A percentile compares a stretch with the other conserved stretches of the same genome.
Conservation (phyloP, 176 grass and related monocot species). For the Hordeum marinum region DNA sequence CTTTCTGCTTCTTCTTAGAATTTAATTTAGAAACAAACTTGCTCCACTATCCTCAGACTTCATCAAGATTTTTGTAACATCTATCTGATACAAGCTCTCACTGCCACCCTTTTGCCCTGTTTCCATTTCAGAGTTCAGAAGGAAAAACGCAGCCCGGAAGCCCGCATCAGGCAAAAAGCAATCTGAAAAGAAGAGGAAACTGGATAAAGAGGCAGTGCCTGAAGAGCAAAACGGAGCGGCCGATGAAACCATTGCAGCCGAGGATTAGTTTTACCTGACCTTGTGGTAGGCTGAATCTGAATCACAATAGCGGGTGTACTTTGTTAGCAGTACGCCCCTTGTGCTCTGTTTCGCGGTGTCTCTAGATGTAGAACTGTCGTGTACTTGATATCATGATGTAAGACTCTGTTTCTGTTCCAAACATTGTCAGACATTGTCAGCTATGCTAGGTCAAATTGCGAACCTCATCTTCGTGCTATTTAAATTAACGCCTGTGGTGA, state of each 20-base stretch:
- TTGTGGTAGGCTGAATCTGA: neutral
- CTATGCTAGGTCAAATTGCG: neutral
- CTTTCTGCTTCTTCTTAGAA: neutral
- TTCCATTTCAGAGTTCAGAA: constrained; percentile 53
- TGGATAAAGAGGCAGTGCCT: constrained; percentile 19
- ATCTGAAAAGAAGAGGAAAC: constrained; percentile 58
- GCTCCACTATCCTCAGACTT: neutral
- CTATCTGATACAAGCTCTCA: neutral
- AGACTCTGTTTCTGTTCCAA: neutral
- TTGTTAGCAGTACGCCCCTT: neutral
- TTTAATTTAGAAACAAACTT: neutral
- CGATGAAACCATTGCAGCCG: neutral
- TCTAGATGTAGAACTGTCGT: neutral
- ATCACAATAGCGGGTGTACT: neutral
- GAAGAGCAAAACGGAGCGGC: constrained; percentile 18
- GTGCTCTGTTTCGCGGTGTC: neutral
- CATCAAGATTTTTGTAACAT: neutral
- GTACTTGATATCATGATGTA: neutral
- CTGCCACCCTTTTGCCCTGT: neutral
- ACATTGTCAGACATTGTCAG: neutral
- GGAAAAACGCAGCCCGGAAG: constrained; percentile 47
- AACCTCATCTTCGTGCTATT: neutral
- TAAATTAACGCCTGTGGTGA: neutral
- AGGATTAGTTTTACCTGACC: neutral
- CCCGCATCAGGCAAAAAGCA: constrained; percentile 45